Evolutionary conservation across 495 filamentous ascomycete species (phyloP), one percentile per base, ranked within the genome.

Genomic region (Penicillium dipodomyicola): DNA sequence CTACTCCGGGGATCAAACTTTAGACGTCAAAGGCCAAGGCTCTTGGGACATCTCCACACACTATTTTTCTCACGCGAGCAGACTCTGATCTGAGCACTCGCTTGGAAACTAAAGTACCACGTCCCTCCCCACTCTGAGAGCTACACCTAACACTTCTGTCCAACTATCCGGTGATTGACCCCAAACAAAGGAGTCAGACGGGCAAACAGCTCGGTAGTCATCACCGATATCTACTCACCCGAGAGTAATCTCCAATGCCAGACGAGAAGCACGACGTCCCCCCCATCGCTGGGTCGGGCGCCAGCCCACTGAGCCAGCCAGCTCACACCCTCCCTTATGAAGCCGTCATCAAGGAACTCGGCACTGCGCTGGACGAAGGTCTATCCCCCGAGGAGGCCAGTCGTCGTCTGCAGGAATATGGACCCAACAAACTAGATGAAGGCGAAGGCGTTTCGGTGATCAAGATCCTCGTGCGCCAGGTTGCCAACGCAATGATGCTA

Each of bases 401-500:
- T 52, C 42, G 65, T 43, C 74, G 84, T 32, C 65, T 82, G 2
- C 72, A 78, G 30, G 62, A 78, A 49, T 75, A 77, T 64, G 84
- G 84, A 3, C 68, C 63, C 11, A 87, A 87, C 64, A 76, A 82
- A 50, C 63, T 87, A 10, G 79, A 76, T 20, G 74, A 80, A 27
- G 76, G 69, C 20, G 69, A 67, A 53, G 78, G 82, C 23, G 77
- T 86, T 7, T 72, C 75, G 40, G 63, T 72, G 8, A 57, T 61
- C 11, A 76, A 74, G 59, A 84, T 84, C 64, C 67, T 84, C 4
- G 49, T 83, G 23, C 62, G 73, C 0, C 80, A 83, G 54, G 67
- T 83, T 5, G 77, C 84, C 61, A 84, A 86, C 57, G 83, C 83
- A 15, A 81, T 87, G 75, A 79, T 80, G 46, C 64, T 82, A 58